These are phyloP conservation scores for Solanum tarapatanum DNA, from an alignment of 257 asterid genomes.

Conservation along the genomic window DNA sequence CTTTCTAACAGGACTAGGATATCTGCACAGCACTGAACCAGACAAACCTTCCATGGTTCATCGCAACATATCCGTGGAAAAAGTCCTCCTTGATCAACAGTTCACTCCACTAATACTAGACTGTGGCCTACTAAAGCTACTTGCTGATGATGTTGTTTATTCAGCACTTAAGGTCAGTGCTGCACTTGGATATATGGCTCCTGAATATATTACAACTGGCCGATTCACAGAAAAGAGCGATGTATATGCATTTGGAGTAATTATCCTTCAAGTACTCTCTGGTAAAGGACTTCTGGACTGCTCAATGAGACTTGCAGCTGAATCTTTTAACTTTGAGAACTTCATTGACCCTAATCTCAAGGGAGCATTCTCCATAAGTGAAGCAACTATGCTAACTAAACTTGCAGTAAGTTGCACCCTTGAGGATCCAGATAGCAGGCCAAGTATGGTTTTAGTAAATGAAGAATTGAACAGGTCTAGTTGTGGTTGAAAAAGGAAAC, in stretches of 20 bases:
- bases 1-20: constrained; percentile 49
- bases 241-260: constrained; percentile 90
- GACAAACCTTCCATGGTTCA: constrained; percentile 70
- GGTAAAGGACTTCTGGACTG: constrained; percentile 48
- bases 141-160: constrained; percentile 84
- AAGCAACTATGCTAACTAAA: constrained; percentile 40
- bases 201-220: constrained; percentile 87
- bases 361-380: constrained; percentile 30
- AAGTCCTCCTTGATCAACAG: constrained; percentile 49
- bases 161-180: constrained; percentile 96
- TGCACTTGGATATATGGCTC: constrained; percentile 93
- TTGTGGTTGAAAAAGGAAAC: neutral
- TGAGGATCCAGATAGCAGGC: constrained; percentile 61
- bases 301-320: constrained; percentile 51
- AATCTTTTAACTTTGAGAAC: constrained; percentile 44
- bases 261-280: constrained; percentile 69
- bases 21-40: constrained; percentile 51
- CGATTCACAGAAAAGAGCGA: constrained; percentile 93
- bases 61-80: constrained; percentile 78
- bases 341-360: constrained; percentile 45
- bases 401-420: constrained; percentile 61
- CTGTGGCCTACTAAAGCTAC: constrained; percentile 75
- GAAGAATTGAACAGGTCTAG: constrained; percentile 23
- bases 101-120: constrained; percentile 65
- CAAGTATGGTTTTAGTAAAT: constrained; percentile 46